Conservation (phyloP, 345 rosid species). For the Hypericum androsaemum region DNA sequence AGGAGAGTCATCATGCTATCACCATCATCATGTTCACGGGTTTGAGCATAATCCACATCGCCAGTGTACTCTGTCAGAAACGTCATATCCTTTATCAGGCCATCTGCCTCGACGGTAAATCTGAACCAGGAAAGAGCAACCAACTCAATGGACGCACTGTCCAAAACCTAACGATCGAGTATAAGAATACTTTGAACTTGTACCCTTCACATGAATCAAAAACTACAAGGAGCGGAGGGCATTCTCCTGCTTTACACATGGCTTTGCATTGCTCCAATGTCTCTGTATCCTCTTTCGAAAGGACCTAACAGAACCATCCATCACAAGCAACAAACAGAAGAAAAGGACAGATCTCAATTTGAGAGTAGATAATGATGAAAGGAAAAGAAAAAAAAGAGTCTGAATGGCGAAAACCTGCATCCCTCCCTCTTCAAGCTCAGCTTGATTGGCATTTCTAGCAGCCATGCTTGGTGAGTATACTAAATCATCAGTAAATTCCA, state of each 20-base stretch:
- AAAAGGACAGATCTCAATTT: background rate
- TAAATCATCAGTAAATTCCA: constrained; percentile 60
- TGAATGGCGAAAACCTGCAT: constrained; percentile 55
- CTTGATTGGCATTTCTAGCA: constrained; percentile 66
- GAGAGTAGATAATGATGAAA: background rate
- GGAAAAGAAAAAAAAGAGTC: background rate
- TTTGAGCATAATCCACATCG: constrained; percentile 76
- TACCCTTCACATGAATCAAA: constrained; percentile 91
- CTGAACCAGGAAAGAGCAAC: constrained; percentile 32
- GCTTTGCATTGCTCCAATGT: constrained; percentile 54
- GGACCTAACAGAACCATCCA: constrained; percentile 31
- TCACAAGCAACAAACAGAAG: background rate
- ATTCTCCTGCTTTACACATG: constrained; percentile 68
- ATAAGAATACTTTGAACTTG: constrained; percentile 5
- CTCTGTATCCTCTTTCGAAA: constrained; percentile 70
- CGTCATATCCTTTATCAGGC: constrained; percentile 75
- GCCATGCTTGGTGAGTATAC: constrained; percentile 57
- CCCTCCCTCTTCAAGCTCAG: constrained; percentile 67
- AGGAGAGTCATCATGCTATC: constrained; percentile 94
- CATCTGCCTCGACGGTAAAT: constrained; percentile 79
- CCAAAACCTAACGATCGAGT: constrained; percentile 10
- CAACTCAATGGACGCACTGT: constrained; percentile 4
- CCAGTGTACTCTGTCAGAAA: constrained; percentile 77
- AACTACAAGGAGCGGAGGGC: constrained; percentile 63
- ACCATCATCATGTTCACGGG: constrained; percentile 73